These are phyloP conservation scores for Penicillium daleae DNA, from an alignment of 495 filamentous ascomycete species.

Conservation along the genomic window DNA sequence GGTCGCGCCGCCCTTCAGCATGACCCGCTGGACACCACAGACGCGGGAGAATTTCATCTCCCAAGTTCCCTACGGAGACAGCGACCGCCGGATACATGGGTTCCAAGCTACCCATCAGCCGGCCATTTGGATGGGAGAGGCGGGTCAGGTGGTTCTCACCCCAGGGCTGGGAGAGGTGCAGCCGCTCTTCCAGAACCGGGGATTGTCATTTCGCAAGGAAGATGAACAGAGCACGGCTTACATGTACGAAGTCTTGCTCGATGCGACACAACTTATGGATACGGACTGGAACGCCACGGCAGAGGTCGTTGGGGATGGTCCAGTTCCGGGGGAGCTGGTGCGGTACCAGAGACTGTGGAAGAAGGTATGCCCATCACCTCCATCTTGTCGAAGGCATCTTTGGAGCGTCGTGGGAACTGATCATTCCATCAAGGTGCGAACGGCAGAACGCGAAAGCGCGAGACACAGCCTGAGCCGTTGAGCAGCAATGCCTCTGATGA, in stretches of 20 bases:
- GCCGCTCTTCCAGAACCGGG: constrained; percentile 30
- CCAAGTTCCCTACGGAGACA: constrained; percentile 30
- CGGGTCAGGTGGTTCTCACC: constrained; percentile 29
- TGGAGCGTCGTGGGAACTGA: neutral
- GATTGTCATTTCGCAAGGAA: constrained; percentile 27
- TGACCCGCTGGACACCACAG: constrained; percentile 38
- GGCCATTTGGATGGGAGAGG: constrained; percentile 37
- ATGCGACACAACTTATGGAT: constrained; percentile 25
- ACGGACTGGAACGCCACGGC: constrained; percentile 34
- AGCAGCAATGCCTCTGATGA: neutral
- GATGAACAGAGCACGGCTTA: constrained; percentile 31
- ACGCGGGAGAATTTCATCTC: constrained; percentile 38
- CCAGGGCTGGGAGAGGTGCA: constrained; percentile 32
- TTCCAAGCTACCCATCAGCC: constrained; percentile 37
- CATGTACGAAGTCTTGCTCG: constrained; percentile 31
- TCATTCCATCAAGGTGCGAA: constrained; percentile 21
- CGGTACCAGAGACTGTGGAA: constrained; percentile 27
- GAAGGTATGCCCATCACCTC: constrained; percentile 10
- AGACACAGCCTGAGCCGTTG: neutral
- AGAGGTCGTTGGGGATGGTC: constrained; percentile 28
- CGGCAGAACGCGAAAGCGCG: constrained; percentile 25
- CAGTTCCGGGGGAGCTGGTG: constrained; percentile 30
- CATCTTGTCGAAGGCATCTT: neutral
- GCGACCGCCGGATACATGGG: constrained; percentile 31
- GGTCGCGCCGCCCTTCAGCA: constrained; percentile 30